Evolutionary conservation across 768 basidiomycete genomes (phyloP), one percentile per base, ranked within the genome.

Genomic region (Russula brevipes): DNA sequence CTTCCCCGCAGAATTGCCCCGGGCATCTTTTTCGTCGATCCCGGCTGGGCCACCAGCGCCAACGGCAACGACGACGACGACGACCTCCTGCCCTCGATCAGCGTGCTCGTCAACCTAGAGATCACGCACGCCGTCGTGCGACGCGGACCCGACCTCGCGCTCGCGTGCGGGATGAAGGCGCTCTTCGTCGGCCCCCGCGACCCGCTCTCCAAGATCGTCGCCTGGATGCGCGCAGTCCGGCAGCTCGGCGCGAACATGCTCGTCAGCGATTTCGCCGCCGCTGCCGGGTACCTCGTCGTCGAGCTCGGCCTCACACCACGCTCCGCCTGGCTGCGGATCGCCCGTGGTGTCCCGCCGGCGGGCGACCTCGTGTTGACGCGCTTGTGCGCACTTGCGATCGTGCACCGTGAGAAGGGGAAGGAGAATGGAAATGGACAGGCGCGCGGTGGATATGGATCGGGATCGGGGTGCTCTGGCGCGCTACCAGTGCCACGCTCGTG

Each of bases 171-270:
- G 36, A 57, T 58, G 44, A 58, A 57, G 36, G 41, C 58, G 33
- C 63, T 64, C 54, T 60, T 64, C 41, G 59, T 64, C 3, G 59
- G 54, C 5, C 54, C 47, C 0, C 58, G 55, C 3, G 63, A 64
- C 35, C 63, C 63, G 3, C 63, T 64, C 30, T 64, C 58, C 24
- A 60, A 16, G 38, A 14, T 64, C 53, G 54, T 64, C 35, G 47
- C 47, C 33, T 64, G 63, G 63, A 64, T 64, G 54, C 63, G 54
- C 11, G 63, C 63, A 7, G 63, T 60, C 1, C 42, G 63, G 1
- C 19, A 12, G 8, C 63, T 64, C 11, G 59, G 59, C 17, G 63
- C 59, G 5, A 24, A 41, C 47, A 38, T 60, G 36, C 44, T 64
- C 47, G 54, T 60, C 11, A 17, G 63, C 10, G 63, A 60, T n/a